These are phyloP conservation scores for Lichtheimia ramosa DNA, from an alignment of 371 early-diverging fungal species.

Conservation along the genomic window DNA sequence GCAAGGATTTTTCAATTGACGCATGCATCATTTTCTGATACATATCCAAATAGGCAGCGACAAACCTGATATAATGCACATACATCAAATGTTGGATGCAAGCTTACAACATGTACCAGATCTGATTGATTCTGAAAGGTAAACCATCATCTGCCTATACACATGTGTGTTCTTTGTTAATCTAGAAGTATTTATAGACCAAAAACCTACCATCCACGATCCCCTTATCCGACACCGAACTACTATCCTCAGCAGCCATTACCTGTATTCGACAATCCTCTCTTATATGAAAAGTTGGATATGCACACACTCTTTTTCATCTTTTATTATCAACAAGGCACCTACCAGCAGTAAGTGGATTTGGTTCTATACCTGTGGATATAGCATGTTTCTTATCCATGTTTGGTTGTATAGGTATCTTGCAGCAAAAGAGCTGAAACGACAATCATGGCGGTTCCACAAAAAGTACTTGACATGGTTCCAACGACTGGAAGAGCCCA, in stretches of 20 bases:
- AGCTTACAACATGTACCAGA: slow-evolving; percentile 80
- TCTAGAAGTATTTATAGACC: slow-evolving; percentile 34
- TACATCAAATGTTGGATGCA: slow-evolving; percentile 74
- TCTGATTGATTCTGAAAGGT: slow-evolving; percentile 75
- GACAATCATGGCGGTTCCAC: slow-evolving; percentile 98
- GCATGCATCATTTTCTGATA: background rate
- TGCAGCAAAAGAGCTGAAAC: slow-evolving; percentile 96
- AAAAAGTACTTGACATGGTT: slow-evolving; percentile 99
- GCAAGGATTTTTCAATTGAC: slow-evolving; percentile 22
- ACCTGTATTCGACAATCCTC: slow-evolving; percentile 78
- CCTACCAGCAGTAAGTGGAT: slow-evolving; percentile 86
- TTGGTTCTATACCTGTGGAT: background rate
- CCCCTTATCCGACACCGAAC: slow-evolving; percentile 78
- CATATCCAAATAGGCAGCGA: slow-evolving; percentile 14
- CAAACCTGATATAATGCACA: slow-evolving; percentile 36
- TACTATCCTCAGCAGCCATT: slow-evolving; percentile 92
- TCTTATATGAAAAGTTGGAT: slow-evolving; percentile 88
- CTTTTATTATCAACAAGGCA: slow-evolving; percentile 97
- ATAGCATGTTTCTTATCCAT: background rate
- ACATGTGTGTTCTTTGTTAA: no score
- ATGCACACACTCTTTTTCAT: slow-evolving; percentile 97
- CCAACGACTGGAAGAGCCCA: slow-evolving; percentile 98
- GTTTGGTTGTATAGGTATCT: slow-evolving; percentile 64
- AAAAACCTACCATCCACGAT: slow-evolving; percentile 72
- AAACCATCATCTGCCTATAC: background rate